Evolutionary conservation across 306 rosid genomes (phyloP), one percentile per base, ranked within the genome.

Genomic region (Trichosanthes truncata): DNA sequence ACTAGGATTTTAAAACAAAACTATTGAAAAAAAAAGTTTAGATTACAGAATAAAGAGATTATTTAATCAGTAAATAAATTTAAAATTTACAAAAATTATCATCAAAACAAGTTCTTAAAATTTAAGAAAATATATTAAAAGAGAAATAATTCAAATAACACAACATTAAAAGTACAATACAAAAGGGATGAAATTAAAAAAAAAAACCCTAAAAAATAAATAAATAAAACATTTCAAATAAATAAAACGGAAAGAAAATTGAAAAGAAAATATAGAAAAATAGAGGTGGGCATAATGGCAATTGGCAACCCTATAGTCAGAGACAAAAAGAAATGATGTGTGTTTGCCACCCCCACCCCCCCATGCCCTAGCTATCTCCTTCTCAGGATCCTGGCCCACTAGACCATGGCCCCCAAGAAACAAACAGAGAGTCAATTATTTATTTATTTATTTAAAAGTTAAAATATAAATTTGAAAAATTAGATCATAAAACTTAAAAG

Each of bases 291-390:
- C 65, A 57, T 57, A 21, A 57, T 57, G 65, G 65, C 65, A 56
- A 36, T 5, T 57, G 65, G 33, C 33, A 57, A 11, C 18, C 31
- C 74, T 38, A 67, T 67, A 9, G 18, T 20, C 3, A 11, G 31
- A 67, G 74, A 67, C 51, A 67, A 36, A 67, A 67, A 67, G 51
- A 67, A 67, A 67, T 67, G 74, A 67, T 67, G 52, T 67, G 51
- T 40, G 65, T 67, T 67, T 45, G 31, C 74, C 62, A 40, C 74
- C 69, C 69, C 43, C 65, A 25, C 69, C 49, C 49, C 51, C 11
- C 14, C 63, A 17, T 67, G 52, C 51, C 74, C 74, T 40, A 36
- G 31, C 74, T 38, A 36, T 67, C 74, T 67, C 8, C 49, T 36
- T n/a, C 51, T 9, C 3, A 36, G 29, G 74, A 36, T 40, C 7